A percentile compares a stretch with the other conserved stretches of the same genome.
phyloP scores from a whole-genome alignment of 108 stramenopile genomes.

The Cyclotella sp. region DNA sequence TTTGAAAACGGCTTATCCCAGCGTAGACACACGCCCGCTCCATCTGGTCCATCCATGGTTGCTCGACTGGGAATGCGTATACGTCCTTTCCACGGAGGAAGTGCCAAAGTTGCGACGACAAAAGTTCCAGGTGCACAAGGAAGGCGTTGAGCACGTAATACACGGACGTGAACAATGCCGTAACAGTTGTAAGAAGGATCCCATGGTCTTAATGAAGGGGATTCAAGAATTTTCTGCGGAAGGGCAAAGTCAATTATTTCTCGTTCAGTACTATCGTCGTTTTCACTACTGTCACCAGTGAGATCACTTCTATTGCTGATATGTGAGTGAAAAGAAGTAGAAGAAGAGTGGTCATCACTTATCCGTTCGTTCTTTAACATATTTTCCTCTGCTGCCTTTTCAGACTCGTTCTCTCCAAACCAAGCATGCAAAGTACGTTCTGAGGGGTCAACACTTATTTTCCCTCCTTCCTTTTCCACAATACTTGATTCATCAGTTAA shows the following conservation, averaged over 20 bases:
- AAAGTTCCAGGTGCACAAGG: constrained; percentile 70
- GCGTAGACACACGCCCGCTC: constrained; percentile 69
- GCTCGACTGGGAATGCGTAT: constrained; percentile 57
- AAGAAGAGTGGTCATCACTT: constrained; percentile 20
- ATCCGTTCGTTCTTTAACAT: neutral
- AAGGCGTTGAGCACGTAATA: constrained; percentile 74
- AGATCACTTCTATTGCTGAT: constrained; percentile 45
- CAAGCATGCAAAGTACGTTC: neutral
- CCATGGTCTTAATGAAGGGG: constrained; percentile 28
- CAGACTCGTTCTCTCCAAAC: neutral
- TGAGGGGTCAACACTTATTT: neutral
- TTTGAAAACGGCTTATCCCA: constrained; percentile 57
- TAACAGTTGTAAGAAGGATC: constrained; percentile 66
- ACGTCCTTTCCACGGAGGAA: constrained; percentile 83
- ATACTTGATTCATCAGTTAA: neutral
- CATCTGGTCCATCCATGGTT: constrained; percentile 43
- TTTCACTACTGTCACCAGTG: constrained; percentile 17
- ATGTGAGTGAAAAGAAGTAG: constrained; percentile 45
- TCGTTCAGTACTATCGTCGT: constrained; percentile 12
- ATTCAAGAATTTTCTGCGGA: constrained; percentile 3
- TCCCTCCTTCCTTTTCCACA: neutral
- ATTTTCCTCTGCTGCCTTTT: neutral
- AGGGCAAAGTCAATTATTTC: constrained; percentile 34
- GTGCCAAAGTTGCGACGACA: constrained; percentile 59
- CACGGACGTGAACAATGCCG: constrained; percentile 79